These are phyloP conservation scores for Fusarium liriodendri DNA, from an alignment of 2,329 filamentous ascomycete species.

Conservation along the genomic window DNA sequence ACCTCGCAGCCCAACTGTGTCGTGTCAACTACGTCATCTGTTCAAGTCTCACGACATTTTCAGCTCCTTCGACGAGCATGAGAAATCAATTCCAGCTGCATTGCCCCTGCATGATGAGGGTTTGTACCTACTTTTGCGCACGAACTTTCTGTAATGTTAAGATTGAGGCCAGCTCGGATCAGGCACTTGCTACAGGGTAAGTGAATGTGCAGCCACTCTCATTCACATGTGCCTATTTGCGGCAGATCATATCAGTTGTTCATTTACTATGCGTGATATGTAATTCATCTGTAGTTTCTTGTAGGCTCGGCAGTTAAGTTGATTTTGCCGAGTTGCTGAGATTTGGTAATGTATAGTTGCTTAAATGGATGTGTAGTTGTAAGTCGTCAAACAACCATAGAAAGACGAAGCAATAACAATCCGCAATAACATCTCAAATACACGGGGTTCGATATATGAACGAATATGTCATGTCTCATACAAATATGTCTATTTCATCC, in stretches of 20 bases:
- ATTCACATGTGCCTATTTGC: not conserved
- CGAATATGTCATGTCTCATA: no score
- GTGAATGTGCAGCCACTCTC: not conserved
- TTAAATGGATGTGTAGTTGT: not conserved
- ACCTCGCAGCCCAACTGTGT: not conserved
- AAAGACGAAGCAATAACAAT: not conserved
- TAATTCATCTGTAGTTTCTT: no score
- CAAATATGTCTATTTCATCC: no score
- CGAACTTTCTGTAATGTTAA: not conserved
- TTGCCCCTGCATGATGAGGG: not conserved
- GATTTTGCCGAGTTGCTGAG: not conserved
- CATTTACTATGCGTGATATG: not conserved
- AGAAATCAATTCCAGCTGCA: not conserved
- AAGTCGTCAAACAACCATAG: not conserved
- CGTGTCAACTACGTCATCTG: not conserved
- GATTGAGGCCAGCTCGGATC: not conserved
- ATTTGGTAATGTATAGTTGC: not conserved
- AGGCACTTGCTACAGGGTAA: not conserved
- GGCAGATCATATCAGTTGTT: not conserved
- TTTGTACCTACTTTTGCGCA: not conserved
- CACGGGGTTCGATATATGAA: not conserved
- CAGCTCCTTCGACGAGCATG: not conserved
- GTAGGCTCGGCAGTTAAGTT: not conserved
- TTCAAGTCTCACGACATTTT: not conserved
- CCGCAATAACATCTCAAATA: not conserved